Evolutionary conservation across 2,329 filamentous ascomycete species (phyloP).

Genomic region (Dothideomycetidae sp.): DNA sequence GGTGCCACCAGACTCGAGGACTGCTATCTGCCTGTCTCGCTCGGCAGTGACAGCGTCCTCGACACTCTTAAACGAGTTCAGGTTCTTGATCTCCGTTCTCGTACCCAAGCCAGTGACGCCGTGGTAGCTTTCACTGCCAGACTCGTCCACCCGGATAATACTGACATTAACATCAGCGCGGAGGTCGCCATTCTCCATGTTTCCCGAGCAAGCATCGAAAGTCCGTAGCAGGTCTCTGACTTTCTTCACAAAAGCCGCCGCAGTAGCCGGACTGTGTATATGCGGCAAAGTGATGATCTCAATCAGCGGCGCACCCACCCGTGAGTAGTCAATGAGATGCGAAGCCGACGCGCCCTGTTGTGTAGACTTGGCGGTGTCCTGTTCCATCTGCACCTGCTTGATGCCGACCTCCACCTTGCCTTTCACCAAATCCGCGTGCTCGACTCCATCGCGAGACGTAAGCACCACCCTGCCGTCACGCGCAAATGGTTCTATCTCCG

Average conservation of each 20-base stretch:
- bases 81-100: constrained; percentile 91
- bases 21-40: constrained; percentile 69
- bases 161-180: constrained; percentile 94
- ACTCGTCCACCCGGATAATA: constrained; percentile 43
- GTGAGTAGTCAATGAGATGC: constrained; percentile 83
- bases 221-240: constrained; percentile 66
- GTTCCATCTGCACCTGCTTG: constrained; percentile 91
- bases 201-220: constrained; percentile 72
- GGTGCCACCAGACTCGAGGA: constrained; percentile 59
- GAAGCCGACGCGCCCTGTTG: constrained; percentile 47
- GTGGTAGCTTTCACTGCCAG: constrained; percentile 35
- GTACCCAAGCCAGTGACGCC: constrained; percentile 57
- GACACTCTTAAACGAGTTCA: constrained; percentile 87
- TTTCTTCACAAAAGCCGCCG: constrained; percentile 78
- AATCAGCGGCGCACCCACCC: constrained; percentile 77
- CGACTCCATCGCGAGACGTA: constrained; percentile 62
- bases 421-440: constrained; percentile 55
- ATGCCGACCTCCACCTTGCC: constrained; percentile 59
- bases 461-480: constrained; percentile 60
- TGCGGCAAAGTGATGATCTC: constrained; percentile 90
- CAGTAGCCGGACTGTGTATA: constrained; percentile 74
- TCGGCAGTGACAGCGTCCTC: constrained; percentile 91
- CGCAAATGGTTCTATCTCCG: constrained; percentile 42
- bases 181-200: constrained; percentile 86
- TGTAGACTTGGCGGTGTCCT: constrained; percentile 91